A percentile compares a stretch with the other conserved stretches of the same genome.
Evolutionary conservation across 331 rosid species (phyloP).

Genomic region (Malus hybrid): DNA sequence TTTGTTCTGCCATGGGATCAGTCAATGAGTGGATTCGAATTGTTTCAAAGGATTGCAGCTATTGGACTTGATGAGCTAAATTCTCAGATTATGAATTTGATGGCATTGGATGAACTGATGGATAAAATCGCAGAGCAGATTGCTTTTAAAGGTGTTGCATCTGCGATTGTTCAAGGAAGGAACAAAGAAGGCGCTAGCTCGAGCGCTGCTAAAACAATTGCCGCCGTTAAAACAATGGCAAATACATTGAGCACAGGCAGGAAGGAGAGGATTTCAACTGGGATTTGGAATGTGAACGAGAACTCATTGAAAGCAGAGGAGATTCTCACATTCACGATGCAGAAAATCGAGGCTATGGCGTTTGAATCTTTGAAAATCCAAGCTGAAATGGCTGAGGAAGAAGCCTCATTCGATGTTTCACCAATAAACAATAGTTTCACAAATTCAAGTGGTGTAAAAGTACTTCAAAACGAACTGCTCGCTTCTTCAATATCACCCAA

Average conservation of each 20-base stretch:
- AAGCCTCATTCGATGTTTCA: constrained; percentile 74
- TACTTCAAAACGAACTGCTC: constrained; percentile 25
- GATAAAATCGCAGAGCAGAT: constrained; percentile 94
- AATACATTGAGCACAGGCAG: constrained; percentile 59
- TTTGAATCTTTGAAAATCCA: constrained; percentile 61
- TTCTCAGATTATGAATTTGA: constrained; percentile 43
- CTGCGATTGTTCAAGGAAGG: constrained; percentile 82
- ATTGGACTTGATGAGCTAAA: constrained; percentile 60
- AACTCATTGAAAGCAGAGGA: constrained; percentile 44
- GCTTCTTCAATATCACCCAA: constrained; percentile 54
- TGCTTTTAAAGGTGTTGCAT: constrained; percentile 94
- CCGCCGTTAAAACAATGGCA: constrained; percentile 57
- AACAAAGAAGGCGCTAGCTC: constrained; percentile 93
- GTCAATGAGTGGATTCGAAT: constrained; percentile 60
- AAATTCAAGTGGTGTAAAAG: constrained; percentile 26
- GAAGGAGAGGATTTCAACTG: constrained; percentile 69
- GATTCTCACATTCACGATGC: constrained; percentile 61
- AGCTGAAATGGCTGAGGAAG: constrained; percentile 72
- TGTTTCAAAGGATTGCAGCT: constrained; percentile 76
- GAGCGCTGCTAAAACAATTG: constrained; percentile 72
- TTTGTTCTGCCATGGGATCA: constrained; percentile 40
- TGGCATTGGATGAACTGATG: constrained; percentile 71
- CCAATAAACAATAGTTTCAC: constrained; percentile 14
- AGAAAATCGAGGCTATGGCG: constrained; percentile 60
- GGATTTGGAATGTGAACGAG: constrained; percentile 78